These are phyloP conservation scores for Salisapilia sapeloensis DNA, from an alignment of 352 stramenopile genomes.

Conservation along the genomic window DNA sequence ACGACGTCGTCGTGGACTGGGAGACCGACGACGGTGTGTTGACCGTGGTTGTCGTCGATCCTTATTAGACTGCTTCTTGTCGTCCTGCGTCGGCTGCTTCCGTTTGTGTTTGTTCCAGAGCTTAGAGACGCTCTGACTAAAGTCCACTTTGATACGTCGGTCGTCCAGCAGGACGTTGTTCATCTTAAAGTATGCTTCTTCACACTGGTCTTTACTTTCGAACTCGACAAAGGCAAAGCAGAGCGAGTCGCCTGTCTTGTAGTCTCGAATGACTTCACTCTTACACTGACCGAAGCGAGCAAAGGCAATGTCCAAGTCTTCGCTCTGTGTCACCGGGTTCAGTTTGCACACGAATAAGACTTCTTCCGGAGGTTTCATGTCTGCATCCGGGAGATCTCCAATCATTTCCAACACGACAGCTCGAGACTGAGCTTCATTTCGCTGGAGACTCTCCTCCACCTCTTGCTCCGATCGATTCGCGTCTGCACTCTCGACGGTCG, in stretches of 20 bases:
- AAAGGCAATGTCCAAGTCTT: slow-evolving; percentile 91
- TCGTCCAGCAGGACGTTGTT: slow-evolving; percentile 99
- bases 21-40: too few species aligned
- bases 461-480: slow-evolving; percentile 69
- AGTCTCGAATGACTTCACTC: slow-evolving; percentile 93
- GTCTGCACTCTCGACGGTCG: slow-evolving; percentile 76
- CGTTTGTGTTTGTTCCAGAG: slow-evolving; percentile 88
- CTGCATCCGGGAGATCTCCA: slow-evolving; percentile 93
- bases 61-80: too few species aligned
- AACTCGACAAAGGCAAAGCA: slow-evolving; percentile 99
- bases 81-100: slow-evolving; percentile 38
- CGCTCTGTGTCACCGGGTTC: slow-evolving; percentile 87
- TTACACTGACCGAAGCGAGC: slow-evolving; percentile 81
- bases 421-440: slow-evolving; percentile 88
- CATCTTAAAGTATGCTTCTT: slow-evolving; percentile 99
- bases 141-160: slow-evolving; percentile 90
- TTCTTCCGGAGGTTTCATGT: slow-evolving; percentile 95
- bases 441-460: slow-evolving; percentile 73
- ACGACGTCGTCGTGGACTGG: too few species aligned
- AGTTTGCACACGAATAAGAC: slow-evolving; percentile 98
- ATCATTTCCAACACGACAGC: slow-evolving; percentile 98
- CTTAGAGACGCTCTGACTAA: slow-evolving; percentile 96
- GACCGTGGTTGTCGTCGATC: too few species aligned
- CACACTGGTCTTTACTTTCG: slow-evolving; percentile 83
- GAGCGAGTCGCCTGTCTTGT: slow-evolving; percentile 93